A percentile compares a stretch with the other conserved stretches of the same genome.
Evolutionary conservation across 2,329 filamentous ascomycete species (phyloP).

Genomic region (Aureobasidium mangrovei): DNA sequence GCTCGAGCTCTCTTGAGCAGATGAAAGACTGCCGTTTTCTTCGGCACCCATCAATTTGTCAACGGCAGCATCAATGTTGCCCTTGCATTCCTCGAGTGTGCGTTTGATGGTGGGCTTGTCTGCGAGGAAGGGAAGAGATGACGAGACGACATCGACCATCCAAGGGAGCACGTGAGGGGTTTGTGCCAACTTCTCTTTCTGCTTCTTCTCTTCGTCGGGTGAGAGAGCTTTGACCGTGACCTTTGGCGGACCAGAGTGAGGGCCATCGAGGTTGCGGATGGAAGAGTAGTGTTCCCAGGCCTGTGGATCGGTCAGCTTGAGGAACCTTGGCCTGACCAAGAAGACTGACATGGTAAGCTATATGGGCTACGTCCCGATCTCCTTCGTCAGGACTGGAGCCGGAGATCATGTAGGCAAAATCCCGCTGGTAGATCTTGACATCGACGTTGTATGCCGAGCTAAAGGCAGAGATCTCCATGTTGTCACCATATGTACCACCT

Average conservation of each 20-base stretch:
- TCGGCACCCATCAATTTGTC: constrained; percentile 43
- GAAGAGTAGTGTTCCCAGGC: constrained; percentile 60
- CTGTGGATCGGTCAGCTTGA: constrained; percentile 30
- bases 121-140: constrained; percentile 42
- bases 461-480: constrained; percentile 60
- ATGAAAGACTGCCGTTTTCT: constrained; percentile 34
- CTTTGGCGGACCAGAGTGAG: constrained; percentile 47
- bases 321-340: background rate
- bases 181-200: constrained; percentile 30
- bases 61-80: constrained; percentile 47
- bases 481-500: constrained; percentile 55
- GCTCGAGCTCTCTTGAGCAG: constrained; percentile 39
- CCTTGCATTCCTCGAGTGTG: constrained; percentile 44
- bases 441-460: constrained; percentile 52
- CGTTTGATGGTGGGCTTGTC: constrained; percentile 44
- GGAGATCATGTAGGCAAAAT: constrained; percentile 42
- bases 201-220: constrained; percentile 33
- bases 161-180: constrained; percentile 41
- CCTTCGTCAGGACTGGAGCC: constrained; percentile 29
- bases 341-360: constrained; percentile 53
- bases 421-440: constrained; percentile 53
- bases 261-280: constrained; percentile 51
- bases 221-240: constrained; percentile 33
- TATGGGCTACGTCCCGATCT: constrained; percentile 40
- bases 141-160: constrained; percentile 47